These are phyloP conservation scores for Dendrothele bispora DNA, from an alignment of 768 basidiomycete genomes.

Conservation along the genomic window DNA sequence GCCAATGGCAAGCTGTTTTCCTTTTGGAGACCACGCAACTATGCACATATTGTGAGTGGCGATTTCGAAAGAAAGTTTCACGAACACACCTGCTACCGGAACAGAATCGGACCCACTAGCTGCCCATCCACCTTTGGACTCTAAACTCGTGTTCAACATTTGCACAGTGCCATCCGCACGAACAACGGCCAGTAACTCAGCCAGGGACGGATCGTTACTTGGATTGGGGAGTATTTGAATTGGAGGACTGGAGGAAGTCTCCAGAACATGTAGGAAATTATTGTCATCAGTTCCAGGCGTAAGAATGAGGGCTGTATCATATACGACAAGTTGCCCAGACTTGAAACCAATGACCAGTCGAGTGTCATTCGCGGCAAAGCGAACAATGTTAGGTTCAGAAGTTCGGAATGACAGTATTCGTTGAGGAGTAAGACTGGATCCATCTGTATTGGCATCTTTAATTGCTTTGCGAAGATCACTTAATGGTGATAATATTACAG, in stretches of 20 bases:
- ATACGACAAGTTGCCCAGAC: slow-evolving; percentile 60
- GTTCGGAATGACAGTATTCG: slow-evolving; percentile 45
- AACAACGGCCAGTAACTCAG: slow-evolving; percentile 61
- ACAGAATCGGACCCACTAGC: slow-evolving; percentile 45
- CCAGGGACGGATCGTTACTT: slow-evolving; percentile 47
- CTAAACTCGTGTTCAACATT: slow-evolving; percentile 55
- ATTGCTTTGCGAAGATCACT: slow-evolving; percentile 58
- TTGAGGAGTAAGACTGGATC: slow-evolving; percentile 48
- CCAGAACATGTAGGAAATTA: slow-evolving; percentile 49
- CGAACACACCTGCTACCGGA: slow-evolving; percentile 59
- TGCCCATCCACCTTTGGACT: slow-evolving; percentile 57
- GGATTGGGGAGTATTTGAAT: slow-evolving; percentile 68
- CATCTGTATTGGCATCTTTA: slow-evolving; percentile 38
- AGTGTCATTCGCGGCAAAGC: slow-evolving; percentile 60
- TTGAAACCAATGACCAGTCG: slow-evolving; percentile 59
- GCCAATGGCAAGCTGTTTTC: slow-evolving; percentile 80
- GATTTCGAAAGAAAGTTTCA: not conserved
- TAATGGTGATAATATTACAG: slow-evolving; percentile 61
- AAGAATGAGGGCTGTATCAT: slow-evolving; percentile 54
- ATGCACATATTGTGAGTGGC: slow-evolving; percentile 9
- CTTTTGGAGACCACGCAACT: slow-evolving; percentile 88
- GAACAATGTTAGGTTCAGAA: slow-evolving; percentile 51
- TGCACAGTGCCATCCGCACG: slow-evolving; percentile 50
- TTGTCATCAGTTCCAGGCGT: slow-evolving; percentile 41
- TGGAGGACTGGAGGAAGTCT: slow-evolving; percentile 42